Evolutionary conservation across 306 rosid genomes (phyloP).

Genomic region (Pyrus bretschneideri): DNA sequence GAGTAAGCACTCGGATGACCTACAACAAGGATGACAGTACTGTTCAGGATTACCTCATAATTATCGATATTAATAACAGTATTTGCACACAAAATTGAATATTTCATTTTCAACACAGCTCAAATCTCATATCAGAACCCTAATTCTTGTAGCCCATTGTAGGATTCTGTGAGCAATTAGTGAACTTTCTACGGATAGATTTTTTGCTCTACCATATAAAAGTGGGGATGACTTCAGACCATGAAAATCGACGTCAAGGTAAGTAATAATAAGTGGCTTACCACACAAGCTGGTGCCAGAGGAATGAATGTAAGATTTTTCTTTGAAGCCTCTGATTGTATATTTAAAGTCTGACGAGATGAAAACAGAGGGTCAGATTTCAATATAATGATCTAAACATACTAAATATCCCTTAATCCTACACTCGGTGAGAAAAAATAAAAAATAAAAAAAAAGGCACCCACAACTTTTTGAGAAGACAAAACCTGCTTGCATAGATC

Average conservation of each 20-base stretch:
- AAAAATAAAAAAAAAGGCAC: not conserved
- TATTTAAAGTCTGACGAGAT: slow-evolving; percentile 55
- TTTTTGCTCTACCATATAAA: not conserved
- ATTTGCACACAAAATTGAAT: not conserved
- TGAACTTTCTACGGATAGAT: not conserved
- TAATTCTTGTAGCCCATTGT: not conserved
- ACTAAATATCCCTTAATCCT: not conserved
- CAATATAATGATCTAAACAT: not conserved
- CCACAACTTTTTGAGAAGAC: slow-evolving; percentile 1
- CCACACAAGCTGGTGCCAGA: slow-evolving; percentile 97
- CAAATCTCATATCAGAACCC: not conserved
- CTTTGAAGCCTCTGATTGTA: slow-evolving; percentile 59
- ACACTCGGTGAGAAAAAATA: not conserved
- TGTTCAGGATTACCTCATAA: not conserved
- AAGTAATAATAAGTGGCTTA: slow-evolving; percentile 27
- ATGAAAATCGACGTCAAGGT: not conserved
- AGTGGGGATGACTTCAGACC: not conserved
- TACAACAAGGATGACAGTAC: slow-evolving; percentile 12
- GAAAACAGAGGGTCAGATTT: slow-evolving; percentile 24
- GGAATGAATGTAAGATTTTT: slow-evolving; percentile 87
- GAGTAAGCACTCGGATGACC: slow-evolving; percentile 96
- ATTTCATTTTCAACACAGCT: not conserved
- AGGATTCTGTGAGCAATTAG: not conserved
- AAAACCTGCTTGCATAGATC: slow-evolving; percentile 90
- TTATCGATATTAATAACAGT: not conserved